A percentile compares a stretch with the other conserved stretches of the same genome.
Conservation (phyloP, 768 basidiomycete genomes). For the Kwoniella botswanensis region DNA sequence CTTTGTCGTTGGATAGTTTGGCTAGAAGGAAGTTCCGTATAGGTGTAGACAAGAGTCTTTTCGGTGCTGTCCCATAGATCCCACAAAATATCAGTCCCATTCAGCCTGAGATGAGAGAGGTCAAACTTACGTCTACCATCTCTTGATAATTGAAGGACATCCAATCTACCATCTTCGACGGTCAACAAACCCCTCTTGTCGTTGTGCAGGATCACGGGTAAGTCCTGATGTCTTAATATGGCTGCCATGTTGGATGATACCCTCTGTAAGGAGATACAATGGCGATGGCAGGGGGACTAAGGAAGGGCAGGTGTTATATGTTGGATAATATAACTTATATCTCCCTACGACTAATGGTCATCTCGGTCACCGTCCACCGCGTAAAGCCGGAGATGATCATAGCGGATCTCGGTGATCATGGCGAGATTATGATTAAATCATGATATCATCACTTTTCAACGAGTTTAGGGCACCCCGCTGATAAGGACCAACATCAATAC, state of each 20-base stretch:
- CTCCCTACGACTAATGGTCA: background rate
- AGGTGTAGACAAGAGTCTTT: conserved; percentile 38
- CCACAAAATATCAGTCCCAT: background rate
- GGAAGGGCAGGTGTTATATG: too few relatives aligned
- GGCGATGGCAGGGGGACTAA: too few relatives aligned
- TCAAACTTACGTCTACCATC: conserved; percentile 48
- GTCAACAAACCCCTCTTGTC: conserved; percentile 49
- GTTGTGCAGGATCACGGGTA: conserved; percentile 50
- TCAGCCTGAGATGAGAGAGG: background rate
- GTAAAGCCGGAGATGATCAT: background rate
- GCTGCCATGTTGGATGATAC: background rate
- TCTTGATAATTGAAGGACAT: conserved; percentile 48
- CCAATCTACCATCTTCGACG: conserved; percentile 47
- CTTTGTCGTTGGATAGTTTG: conserved; percentile 8
- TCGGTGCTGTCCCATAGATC: conserved; percentile 38
- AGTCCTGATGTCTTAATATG: conserved; percentile 36
- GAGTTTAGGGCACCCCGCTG: too few relatives aligned
- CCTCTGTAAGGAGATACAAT: too few relatives aligned
- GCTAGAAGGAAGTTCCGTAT: conserved; percentile 39
- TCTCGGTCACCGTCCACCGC: background rate
- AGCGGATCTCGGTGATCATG: background rate
- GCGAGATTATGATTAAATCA: background rate
- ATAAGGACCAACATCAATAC: too few relatives aligned
- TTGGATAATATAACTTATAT: too few relatives aligned
- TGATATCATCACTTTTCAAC: background rate